These are phyloP conservation scores for Cutaneotrichosporon sp. DNA, from an alignment of 1,284 basidiomycete genomes.

Conservation along the genomic window DNA sequence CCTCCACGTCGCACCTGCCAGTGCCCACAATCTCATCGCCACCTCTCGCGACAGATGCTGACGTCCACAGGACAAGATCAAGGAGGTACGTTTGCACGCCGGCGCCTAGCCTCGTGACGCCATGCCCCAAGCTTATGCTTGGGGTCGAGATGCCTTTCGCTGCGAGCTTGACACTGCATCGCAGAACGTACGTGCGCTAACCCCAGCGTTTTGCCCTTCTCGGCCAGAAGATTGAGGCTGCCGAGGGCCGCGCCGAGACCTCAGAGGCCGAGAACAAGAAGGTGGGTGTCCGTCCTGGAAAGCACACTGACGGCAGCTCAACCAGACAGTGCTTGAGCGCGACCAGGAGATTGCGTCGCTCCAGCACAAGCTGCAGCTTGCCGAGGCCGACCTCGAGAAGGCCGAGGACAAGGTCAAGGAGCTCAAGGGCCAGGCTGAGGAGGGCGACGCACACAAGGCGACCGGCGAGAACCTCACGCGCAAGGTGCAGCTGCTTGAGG, in stretches of 20 bases:
- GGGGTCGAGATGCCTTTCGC: not conserved
- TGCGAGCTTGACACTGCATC: not conserved
- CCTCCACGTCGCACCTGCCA: conserved; percentile 3
- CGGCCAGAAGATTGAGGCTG: conserved; percentile 82
- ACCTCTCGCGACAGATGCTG: conserved; percentile 10
- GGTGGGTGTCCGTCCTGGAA: conserved; percentile 29
- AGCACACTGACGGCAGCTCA: conserved; percentile 51
- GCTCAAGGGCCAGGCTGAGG: conserved; percentile 68
- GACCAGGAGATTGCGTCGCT: conserved; percentile 89
- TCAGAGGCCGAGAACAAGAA: conserved; percentile 86
- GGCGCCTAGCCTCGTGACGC: not conserved
- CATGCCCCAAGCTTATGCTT: not conserved
- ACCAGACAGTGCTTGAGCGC: conserved; percentile 75
- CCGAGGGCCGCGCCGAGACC: conserved; percentile 72
- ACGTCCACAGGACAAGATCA: conserved; percentile 57
- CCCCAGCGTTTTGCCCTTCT: conserved; percentile 61
- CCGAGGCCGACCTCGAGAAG: conserved; percentile 74
- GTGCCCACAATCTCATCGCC: not conserved
- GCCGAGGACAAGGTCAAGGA: conserved; percentile 70
- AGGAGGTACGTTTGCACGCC: conserved; percentile 50
- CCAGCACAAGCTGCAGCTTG: conserved; percentile 68
- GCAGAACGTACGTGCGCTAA: not conserved
- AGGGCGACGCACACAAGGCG: conserved; percentile 71
- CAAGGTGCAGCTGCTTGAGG: conserved; percentile 90
- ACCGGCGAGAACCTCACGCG: conserved; percentile 74